These are phyloP conservation scores for Reutealis trisperma DNA, from an alignment of 345 rosid genomes.

Conservation along the genomic window DNA sequence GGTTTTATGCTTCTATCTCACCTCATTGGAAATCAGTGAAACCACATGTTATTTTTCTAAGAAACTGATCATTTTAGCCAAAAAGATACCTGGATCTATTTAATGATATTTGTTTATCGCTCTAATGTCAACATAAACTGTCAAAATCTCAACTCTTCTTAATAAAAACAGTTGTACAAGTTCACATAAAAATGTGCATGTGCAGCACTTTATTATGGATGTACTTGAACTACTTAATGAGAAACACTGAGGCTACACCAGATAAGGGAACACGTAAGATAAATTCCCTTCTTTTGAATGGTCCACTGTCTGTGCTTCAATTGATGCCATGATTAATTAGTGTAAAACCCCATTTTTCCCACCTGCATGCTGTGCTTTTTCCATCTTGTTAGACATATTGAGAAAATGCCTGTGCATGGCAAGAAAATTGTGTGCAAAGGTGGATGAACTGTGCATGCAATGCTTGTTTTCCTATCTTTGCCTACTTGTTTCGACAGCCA, in stretches of 20 bases:
- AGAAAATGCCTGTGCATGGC: background rate
- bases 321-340: background rate
- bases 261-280: background rate
- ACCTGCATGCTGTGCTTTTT: background rate
- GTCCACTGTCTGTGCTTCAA: background rate
- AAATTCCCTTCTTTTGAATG: background rate
- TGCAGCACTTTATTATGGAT: background rate
- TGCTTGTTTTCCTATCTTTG: background rate
- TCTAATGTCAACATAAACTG: background rate
- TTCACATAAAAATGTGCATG: background rate
- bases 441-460: background rate
- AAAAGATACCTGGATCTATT: background rate
- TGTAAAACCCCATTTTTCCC: background rate
- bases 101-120: background rate
- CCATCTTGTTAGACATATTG: background rate
- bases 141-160: background rate
- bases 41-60: background rate
- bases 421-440: background rate
- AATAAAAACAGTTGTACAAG: background rate
- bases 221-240: background rate
- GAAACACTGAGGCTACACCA: background rate
- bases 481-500: background rate
- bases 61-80: slow-evolving; percentile 1
- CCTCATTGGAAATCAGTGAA: background rate
- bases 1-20: background rate